These are phyloP conservation scores for Komagataella pseudopastoris DNA, from an alignment of 805 yeast genomes.

Conservation along the genomic window DNA sequence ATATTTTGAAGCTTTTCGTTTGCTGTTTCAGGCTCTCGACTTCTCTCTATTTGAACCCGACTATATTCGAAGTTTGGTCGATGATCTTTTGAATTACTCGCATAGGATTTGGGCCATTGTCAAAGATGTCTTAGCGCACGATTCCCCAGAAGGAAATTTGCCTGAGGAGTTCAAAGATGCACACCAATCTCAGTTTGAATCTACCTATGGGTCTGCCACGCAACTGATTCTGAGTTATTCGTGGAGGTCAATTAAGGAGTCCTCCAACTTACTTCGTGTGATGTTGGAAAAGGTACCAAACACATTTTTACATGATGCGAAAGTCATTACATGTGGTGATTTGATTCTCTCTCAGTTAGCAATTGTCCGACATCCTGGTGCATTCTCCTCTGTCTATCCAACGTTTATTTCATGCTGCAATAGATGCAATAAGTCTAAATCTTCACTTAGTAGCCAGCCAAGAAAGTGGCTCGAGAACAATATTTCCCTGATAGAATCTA, in stretches of 20 bases:
- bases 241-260: constrained; percentile 78
- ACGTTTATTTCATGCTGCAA: constrained; percentile 56
- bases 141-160: constrained; percentile 57
- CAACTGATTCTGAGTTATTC: constrained; percentile 50
- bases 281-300: constrained; percentile 22
- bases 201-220: constrained; percentile 20
- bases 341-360: constrained; percentile 54
- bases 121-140: constrained; percentile 42
- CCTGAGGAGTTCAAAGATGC: constrained; percentile 30
- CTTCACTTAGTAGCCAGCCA: constrained; percentile 25
- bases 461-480: constrained; percentile 46
- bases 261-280: constrained; percentile 38
- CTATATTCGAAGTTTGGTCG: constrained; percentile 5
- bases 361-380: constrained; percentile 78
- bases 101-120: constrained; percentile 28
- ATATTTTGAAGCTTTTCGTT: constrained; percentile 40
- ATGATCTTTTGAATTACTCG: constrained; percentile 2
- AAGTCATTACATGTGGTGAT: constrained; percentile 30
- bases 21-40: constrained; percentile 12
- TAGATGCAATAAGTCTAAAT: constrained; percentile 25
- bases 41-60: background rate
- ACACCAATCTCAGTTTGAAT: constrained; percentile 17
- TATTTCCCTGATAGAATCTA: constrained; percentile 34
- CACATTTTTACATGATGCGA: constrained; percentile 11
- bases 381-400: constrained; percentile 81